Evolutionary conservation across 2,329 filamentous ascomycete species (phyloP).

Genomic region (Fonsecaea monophora): DNA sequence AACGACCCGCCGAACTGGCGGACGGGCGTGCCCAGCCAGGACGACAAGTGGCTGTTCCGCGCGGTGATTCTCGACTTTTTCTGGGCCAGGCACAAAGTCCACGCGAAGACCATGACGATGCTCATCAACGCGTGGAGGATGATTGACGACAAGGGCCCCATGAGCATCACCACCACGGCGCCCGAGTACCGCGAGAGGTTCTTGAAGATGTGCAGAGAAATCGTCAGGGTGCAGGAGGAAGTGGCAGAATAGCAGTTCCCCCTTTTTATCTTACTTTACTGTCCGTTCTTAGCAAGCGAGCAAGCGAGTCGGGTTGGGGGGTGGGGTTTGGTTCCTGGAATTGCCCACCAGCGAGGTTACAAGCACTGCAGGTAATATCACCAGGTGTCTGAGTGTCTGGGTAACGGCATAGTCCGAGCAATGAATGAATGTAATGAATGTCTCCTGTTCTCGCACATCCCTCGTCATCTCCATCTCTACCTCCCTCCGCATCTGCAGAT

Average conservation of each 20-base stretch:
- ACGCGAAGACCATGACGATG: slow-evolving; percentile 69
- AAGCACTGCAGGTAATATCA: too few relatives aligned
- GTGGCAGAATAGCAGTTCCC: not conserved
- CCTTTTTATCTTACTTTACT: not conserved
- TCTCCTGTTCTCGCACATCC: not conserved
- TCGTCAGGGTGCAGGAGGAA: slow-evolving; percentile 47
- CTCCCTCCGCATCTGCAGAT: too few relatives aligned
- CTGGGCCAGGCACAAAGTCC: slow-evolving; percentile 75
- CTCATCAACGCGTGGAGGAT: slow-evolving; percentile 69
- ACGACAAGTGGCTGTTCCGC: slow-evolving; percentile 69
- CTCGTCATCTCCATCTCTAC: too few relatives aligned
- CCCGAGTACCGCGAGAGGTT: slow-evolving; percentile 70
- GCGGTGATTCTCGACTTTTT: slow-evolving; percentile 76
- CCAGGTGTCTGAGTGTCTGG: not conserved
- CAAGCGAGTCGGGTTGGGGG: not conserved
- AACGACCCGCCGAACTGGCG: slow-evolving; percentile 61
- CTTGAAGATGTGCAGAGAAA: slow-evolving; percentile 58
- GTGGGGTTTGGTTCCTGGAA: not conserved
- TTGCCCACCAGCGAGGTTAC: not conserved
- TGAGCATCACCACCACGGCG: slow-evolving; percentile 75
- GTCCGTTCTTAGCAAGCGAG: slow-evolving; percentile 8
- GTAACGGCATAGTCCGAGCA: not conserved
- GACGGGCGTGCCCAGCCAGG: slow-evolving; percentile 62
- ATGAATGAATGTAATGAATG: not conserved
- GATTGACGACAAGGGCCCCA: slow-evolving; percentile 69